Conservation (phyloP, 768 basidiomycete species). For the Lentinula sp. region DNA sequence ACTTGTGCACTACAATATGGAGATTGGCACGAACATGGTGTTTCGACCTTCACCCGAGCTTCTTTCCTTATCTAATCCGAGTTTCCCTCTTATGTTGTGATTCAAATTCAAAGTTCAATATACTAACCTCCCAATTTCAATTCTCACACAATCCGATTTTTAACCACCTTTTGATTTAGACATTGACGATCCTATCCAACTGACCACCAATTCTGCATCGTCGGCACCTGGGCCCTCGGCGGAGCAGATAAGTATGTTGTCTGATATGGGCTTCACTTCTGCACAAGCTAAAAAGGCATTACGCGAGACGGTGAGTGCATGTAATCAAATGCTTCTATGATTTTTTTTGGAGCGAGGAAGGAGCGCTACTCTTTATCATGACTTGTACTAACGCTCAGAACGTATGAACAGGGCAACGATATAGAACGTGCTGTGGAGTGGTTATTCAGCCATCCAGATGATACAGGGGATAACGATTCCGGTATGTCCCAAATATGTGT, state of each 20-base stretch:
- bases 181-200: constrained; percentile 74
- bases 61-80: no score
- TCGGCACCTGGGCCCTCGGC: constrained; percentile 48
- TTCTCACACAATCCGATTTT: no score
- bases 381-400: neutral
- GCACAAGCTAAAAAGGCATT: constrained; percentile 86
- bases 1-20: no score
- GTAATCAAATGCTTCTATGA: neutral
- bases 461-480: constrained; percentile 56
- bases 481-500: constrained; percentile 11
- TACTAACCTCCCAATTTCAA: no score
- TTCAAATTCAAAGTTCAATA: no score
- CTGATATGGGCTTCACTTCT: constrained; percentile 89
- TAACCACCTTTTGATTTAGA: constrained; percentile 37
- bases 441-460: constrained; percentile 92
- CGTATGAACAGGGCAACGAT: constrained; percentile 49
- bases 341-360: no score
- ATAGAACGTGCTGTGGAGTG: constrained; percentile 90
- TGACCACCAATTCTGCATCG: constrained; percentile 16
- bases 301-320: constrained; percentile 64
- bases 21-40: no score
- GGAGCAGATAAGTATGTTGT: constrained; percentile 68
- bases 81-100: no score
- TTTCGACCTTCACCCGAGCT: no score
- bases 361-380: neutral